phyloP scores from a whole-genome alignment of 2,329 filamentous ascomycete genomes.

The Phaeosphaeriaceae sp. region DNA sequence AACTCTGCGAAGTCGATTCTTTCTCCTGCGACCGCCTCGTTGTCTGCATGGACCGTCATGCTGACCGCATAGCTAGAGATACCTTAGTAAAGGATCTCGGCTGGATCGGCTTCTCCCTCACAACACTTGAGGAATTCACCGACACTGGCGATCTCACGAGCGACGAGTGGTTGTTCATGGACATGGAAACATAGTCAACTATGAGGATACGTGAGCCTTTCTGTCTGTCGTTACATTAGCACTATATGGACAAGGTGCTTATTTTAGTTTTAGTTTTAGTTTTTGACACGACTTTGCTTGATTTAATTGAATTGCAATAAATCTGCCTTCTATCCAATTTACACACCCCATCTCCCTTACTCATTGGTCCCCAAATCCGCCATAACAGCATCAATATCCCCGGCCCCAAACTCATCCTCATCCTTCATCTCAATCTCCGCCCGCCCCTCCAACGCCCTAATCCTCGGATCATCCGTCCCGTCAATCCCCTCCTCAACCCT shows the following conservation, averaged over 20 bases:
- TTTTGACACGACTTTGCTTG: not conserved
- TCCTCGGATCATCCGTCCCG: constrained; percentile 61
- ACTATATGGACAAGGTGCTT: not conserved
- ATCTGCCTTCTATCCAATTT: not conserved
- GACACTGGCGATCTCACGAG: constrained; percentile 67
- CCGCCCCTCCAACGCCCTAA: constrained; percentile 38
- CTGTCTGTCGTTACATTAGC: not conserved
- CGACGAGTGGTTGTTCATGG: constrained; percentile 82
- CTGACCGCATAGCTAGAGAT: constrained; percentile 67
- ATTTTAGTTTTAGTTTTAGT: too few species aligned
- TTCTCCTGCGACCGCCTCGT: constrained; percentile 80
- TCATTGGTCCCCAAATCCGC: constrained; percentile 32
- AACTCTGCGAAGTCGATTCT: constrained; percentile 75
- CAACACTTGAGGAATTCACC: constrained; percentile 79
- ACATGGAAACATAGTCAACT: constrained; percentile 74
- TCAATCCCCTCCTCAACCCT: constrained; percentile 71
- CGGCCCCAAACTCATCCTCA: constrained; percentile 44
- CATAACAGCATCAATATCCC: constrained; percentile 47
- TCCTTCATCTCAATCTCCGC: constrained; percentile 31
- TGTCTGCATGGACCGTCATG: constrained; percentile 77
- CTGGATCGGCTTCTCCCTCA: constrained; percentile 90
- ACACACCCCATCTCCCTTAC: not conserved
- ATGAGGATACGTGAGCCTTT: too few species aligned
- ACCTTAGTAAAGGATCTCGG: constrained; percentile 80
- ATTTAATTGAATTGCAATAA: not conserved